These are phyloP conservation scores for Calonectria pauciramosa DNA, from an alignment of 2,329 filamentous ascomycete species.

Conservation along the genomic window DNA sequence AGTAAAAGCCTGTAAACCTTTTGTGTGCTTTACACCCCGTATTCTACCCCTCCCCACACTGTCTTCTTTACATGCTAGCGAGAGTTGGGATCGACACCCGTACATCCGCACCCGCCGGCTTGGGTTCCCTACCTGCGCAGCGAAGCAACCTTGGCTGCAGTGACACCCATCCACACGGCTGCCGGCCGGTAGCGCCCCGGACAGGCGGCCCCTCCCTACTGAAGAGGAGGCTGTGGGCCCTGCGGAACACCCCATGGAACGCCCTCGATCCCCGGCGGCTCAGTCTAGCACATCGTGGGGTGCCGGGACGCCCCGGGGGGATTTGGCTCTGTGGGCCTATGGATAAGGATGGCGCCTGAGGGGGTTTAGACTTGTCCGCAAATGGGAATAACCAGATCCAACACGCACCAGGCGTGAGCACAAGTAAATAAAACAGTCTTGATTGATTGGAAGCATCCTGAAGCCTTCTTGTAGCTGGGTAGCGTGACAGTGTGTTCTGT, in stretches of 20 bases:
- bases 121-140: neutral
- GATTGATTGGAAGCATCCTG: neutral
- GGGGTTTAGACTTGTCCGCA: neutral
- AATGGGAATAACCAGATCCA: conserved; percentile 8
- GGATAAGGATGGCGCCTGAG: neutral
- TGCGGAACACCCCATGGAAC: conserved; percentile 35
- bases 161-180: conserved; percentile 11
- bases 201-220: conserved; percentile 1
- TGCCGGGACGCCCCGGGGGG: conserved; percentile 37
- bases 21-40: conserved; percentile 1
- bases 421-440: neutral
- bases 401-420: neutral
- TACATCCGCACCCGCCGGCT: neutral
- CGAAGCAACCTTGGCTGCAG: neutral
- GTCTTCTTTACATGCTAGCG: neutral
- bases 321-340: conserved; percentile 16
- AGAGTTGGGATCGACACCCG: neutral
- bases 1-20: neutral
- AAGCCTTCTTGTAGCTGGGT: neutral
- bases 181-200: conserved; percentile 16
- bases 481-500: conserved; percentile 36
- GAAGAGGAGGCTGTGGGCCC: conserved; percentile 16
- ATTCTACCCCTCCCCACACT: neutral
- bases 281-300: conserved; percentile 40
- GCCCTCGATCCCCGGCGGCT: conserved; percentile 29